Evolutionary conservation across 306 rosid species (phyloP), one percentile per base, ranked within the genome.

Genomic region (Begonia peltatifolia): DNA sequence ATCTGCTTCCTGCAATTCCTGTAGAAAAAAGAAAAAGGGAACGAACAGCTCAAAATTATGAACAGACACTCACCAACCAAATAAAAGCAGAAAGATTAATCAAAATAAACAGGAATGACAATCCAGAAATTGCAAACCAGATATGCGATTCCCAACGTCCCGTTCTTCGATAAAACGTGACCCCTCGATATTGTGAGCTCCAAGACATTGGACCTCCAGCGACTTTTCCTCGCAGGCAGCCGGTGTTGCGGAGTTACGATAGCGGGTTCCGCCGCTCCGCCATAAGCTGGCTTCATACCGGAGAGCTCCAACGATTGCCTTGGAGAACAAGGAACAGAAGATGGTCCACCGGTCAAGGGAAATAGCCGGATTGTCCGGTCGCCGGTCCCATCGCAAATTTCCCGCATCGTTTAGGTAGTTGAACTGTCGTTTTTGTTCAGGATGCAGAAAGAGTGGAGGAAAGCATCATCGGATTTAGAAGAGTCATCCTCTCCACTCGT

Each of bases 111-210:
- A 22, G 36, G 15, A 46, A 18, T 10, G 18, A 35, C 17, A 30
- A n/a, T 13, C 11, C 61, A 43, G 56, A 56, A 18, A 65, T 48
- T 46, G 35, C 82, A 30, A 36, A 88, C 96, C 96, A 88, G 52
- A 88, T 88, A 63, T 88, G 96, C 54, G 96, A 88, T n/a, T n/a
- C n/a, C n/a, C n/a, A n/a, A n/a, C n/a, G n/a, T n/a, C n/a, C n/a
- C n/a, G n/a, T n/a, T n/a, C 71, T 75, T 58, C 96, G 79, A 46
- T 88, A 84, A 60, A 79, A 88, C 53, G 96, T 88, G 42, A 88
- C 95, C 8, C 97, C 97, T 2, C 97, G 88, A 68, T 89, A 89
- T 81, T 89, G 93, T 1, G 97, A 89, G 73, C 97, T 89, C 9
- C 95, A 51, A 2, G 97, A 84, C 80, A 85, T 62, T 9, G 97